Evolutionary conservation across 2,329 filamentous ascomycete species (phyloP).

Genomic region (Didymella lethalis): DNA sequence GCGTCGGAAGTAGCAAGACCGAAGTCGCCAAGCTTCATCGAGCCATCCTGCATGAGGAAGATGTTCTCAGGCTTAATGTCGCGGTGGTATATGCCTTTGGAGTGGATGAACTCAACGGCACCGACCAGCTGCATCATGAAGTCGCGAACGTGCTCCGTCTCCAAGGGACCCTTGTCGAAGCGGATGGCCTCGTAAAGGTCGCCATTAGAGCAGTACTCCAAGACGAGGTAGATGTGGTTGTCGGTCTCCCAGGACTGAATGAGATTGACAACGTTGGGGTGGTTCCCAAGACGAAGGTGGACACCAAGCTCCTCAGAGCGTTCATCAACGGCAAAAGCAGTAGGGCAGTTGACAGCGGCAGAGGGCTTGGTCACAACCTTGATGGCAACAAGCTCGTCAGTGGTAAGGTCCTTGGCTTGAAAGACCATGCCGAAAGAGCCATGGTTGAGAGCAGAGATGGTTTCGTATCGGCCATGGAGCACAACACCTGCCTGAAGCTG

Average conservation of each 20-base stretch:
- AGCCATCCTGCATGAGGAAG: slow-evolving; percentile 84
- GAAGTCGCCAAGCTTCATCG: slow-evolving; percentile 97
- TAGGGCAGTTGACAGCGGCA: slow-evolving; percentile 65
- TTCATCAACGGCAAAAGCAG: slow-evolving; percentile 79
- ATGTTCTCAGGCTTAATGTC: slow-evolving; percentile 99
- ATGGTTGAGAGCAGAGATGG: slow-evolving; percentile 93
- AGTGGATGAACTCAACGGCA: slow-evolving; percentile 89
- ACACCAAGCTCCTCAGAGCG: slow-evolving; percentile 81
- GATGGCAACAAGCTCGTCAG: slow-evolving; percentile 84
- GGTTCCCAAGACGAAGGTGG: slow-evolving; percentile 78
- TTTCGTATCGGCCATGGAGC: slow-evolving; percentile 88
- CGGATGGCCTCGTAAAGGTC: slow-evolving; percentile 98
- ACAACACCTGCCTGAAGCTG: slow-evolving; percentile 80
- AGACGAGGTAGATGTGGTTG: slow-evolving; percentile 86
- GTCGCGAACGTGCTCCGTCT: slow-evolving; percentile 94
- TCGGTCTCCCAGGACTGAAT: slow-evolving; percentile 91
- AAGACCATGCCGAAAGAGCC: slow-evolving; percentile 99
- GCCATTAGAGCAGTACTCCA: slow-evolving; percentile 94
- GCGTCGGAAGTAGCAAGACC: slow-evolving; percentile 87
- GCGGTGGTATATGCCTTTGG: slow-evolving; percentile 90
- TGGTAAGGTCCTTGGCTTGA: slow-evolving; percentile 81
- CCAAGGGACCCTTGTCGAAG: slow-evolving; percentile 82
- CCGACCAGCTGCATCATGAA: slow-evolving; percentile 96
- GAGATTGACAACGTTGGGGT: slow-evolving; percentile 94
- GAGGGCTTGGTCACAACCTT: slow-evolving; percentile 92